A percentile compares a stretch with the other conserved stretches of the same genome.
Conservation (phyloP, 2,329 filamentous ascomycete species). For the Nakataea oryzae region DNA sequence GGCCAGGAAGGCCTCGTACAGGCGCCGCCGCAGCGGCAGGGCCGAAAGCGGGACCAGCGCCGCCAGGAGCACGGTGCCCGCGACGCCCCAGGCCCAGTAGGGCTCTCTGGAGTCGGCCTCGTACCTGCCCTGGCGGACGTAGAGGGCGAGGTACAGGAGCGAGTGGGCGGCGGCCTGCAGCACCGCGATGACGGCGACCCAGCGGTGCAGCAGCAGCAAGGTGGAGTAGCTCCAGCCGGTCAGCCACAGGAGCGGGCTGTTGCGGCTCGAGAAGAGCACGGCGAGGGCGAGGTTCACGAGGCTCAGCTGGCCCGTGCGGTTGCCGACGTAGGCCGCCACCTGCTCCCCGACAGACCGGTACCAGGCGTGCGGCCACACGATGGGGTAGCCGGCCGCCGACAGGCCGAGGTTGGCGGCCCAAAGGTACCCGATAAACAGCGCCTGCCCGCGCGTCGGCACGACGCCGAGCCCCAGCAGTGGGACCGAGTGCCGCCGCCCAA, state of each 20-base stretch:
- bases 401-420: conserved; percentile 9
- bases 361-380: not conserved
- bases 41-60: not conserved
- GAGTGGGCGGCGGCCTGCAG: conserved; percentile 36
- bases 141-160: conserved; percentile 25
- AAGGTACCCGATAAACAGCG: conserved; percentile 7
- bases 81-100: conserved; percentile 7
- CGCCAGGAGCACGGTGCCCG: not conserved
- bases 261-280: conserved; percentile 32
- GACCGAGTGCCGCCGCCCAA: conserved; percentile 17
- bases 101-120: conserved; percentile 2
- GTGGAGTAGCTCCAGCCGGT: conserved; percentile 39
- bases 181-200: conserved; percentile 32
- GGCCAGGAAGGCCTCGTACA: conserved; percentile 6
- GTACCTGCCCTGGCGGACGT: conserved; percentile 17
- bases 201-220: conserved; percentile 36
- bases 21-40: not conserved
- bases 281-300: conserved; percentile 16
- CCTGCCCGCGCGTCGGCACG: conserved; percentile 15
- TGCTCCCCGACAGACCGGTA: not conserved
- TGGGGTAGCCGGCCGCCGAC: conserved; percentile 1
- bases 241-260: conserved; percentile 35
- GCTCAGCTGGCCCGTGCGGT: conserved; percentile 6
- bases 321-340: conserved; percentile 1
- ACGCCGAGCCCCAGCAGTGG: conserved; percentile 23